Conservation (phyloP, 1,139 yeast species). For the Zygoascus hellenicus region DNA sequence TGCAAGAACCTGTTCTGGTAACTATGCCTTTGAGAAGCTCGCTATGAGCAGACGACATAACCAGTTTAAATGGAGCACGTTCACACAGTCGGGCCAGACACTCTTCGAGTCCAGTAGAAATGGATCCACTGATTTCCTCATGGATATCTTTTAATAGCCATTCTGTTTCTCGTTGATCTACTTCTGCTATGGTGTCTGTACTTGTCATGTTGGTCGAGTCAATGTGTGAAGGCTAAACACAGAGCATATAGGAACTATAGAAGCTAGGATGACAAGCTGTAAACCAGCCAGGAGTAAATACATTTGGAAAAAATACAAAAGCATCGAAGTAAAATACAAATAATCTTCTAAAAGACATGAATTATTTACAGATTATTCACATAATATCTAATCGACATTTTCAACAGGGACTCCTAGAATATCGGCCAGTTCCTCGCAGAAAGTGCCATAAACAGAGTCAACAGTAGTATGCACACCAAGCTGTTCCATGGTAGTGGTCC, state of each 20-base stretch:
- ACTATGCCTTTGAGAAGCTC: conserved; percentile 33
- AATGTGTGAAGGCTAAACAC: background rate
- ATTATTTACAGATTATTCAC: no score
- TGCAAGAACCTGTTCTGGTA: conserved; percentile 26
- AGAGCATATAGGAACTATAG: background rate
- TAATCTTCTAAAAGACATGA: no score
- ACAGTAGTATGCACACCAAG: conserved; percentile 28
- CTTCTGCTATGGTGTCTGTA: background rate
- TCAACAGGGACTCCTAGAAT: conserved; percentile 10
- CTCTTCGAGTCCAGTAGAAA: conserved; percentile 28
- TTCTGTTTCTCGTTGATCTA: conserved; percentile 19
- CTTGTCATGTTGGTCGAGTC: conserved; percentile 1
- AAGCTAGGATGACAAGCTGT: background rate
- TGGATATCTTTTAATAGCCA: conserved; percentile 31
- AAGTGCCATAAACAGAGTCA: conserved; percentile 45
- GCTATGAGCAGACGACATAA: conserved; percentile 29
- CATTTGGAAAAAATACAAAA: no score
- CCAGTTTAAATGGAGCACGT: conserved; percentile 29
- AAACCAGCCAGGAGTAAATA: no score
- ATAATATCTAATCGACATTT: background rate
- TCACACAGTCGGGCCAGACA: conserved; percentile 27
- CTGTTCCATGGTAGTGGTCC: conserved; percentile 46
- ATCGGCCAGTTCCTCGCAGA: conserved; percentile 45
- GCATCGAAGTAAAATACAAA: no score
- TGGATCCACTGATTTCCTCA: conserved; percentile 21